Evolutionary conservation across 2,329 filamentous ascomycete species (phyloP).

Genomic region (Neodidymelliopsis sp.): DNA sequence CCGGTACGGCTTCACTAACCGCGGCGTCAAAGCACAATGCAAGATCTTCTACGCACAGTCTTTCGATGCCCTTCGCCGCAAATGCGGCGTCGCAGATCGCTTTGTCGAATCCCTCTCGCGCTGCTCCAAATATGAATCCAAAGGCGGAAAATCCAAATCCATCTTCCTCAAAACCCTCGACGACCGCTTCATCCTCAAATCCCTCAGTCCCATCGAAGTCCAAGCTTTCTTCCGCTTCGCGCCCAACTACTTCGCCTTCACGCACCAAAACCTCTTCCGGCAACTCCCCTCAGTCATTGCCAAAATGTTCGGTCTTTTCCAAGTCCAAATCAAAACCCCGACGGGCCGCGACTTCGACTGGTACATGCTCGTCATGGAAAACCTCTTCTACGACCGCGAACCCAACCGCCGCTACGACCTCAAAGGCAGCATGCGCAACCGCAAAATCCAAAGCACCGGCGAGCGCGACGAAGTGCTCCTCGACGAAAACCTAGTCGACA

Average conservation of each 20-base stretch:
- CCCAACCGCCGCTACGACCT: constrained; percentile 85
- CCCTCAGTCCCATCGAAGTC: constrained; percentile 87
- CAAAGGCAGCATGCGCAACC: constrained; percentile 98
- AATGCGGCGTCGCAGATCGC: constrained; percentile 90
- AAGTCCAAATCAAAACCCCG: constrained; percentile 96
- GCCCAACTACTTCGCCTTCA: constrained; percentile 95
- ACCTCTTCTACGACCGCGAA: constrained; percentile 93
- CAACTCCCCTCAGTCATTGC: constrained; percentile 93
- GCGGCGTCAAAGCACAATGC: constrained; percentile 92
- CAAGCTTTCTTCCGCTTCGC: constrained; percentile 94
- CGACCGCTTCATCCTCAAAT: constrained; percentile 92
- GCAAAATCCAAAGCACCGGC: constrained; percentile 94
- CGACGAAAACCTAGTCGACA: constrained; percentile 99
- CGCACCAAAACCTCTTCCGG: constrained; percentile 95
- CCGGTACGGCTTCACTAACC: constrained; percentile 94
- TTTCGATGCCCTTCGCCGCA: constrained; percentile 91
- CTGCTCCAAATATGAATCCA: constrained; percentile 97
- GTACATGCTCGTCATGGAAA: constrained; percentile 95
- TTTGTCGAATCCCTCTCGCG: constrained; percentile 95
- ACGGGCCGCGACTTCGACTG: constrained; percentile 94
- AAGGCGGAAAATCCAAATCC: constrained; percentile 96
- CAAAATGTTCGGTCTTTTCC: constrained; percentile 99
- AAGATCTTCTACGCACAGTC: constrained; percentile 99
- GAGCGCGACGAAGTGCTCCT: constrained; percentile 95
- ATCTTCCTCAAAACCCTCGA: constrained; percentile 97